Conservation (phyloP, 345 rosid species). For the Acer yangbiense region DNA sequence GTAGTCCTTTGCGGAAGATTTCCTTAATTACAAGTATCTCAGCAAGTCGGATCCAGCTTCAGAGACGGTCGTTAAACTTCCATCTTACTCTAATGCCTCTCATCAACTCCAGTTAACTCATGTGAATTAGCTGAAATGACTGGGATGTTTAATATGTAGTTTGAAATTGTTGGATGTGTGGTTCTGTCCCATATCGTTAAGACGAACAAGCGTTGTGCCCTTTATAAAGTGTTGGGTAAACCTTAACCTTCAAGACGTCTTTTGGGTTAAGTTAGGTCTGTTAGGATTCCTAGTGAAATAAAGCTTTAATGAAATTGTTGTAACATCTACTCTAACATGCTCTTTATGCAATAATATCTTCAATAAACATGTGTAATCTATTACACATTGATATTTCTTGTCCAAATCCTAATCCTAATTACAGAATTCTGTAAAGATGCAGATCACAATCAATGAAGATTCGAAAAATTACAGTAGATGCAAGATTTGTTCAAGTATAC, state of each 20-base stretch:
- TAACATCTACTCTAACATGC: too few species aligned
- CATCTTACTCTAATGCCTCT: not conserved
- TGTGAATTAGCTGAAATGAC: not conserved
- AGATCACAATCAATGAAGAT: slow-evolving; percentile 10
- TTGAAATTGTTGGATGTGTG: too few species aligned
- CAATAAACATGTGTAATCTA: too few species aligned
- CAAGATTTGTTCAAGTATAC: not conserved
- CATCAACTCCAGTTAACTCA: not conserved
- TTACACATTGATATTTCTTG: slow-evolving; percentile 49
- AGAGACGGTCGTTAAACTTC: not conserved
- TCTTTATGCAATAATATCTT: too few species aligned
- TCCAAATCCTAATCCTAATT: slow-evolving; percentile 93
- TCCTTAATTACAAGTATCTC: not conserved
- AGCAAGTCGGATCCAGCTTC: not conserved
- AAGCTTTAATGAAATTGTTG: too few species aligned
- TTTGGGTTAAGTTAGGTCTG: too few species aligned
- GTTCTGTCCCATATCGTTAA: too few species aligned
- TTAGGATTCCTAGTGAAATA: too few species aligned
- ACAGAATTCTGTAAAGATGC: slow-evolving; percentile 69
- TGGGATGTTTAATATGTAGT: too few species aligned
- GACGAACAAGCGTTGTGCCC: too few species aligned
- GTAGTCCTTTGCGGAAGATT: slow-evolving; percentile 8
- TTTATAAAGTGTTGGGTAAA: too few species aligned
- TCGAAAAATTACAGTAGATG: not conserved
- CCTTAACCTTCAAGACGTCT: too few species aligned